Base-by-base conservation (phyloP, 345 rosid species). In the Turritis glabra region DNA sequence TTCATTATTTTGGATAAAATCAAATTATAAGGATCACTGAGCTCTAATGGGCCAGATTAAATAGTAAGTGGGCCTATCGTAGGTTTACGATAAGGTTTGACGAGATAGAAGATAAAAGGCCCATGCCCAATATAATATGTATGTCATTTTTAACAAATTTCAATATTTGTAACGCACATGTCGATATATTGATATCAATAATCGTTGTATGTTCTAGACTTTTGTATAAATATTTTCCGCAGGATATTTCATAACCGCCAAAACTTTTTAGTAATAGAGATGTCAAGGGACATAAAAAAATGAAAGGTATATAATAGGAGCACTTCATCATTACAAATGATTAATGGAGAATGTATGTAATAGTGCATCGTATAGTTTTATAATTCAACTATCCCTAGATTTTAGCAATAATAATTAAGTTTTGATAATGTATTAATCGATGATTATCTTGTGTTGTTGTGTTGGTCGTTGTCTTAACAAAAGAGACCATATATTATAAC, bases 331-430 rank as follows among this genome's bases (percentile, higher is more conserved):
- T 70, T 53, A 33, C 52, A 47, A 54, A 70, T 76, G 59, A 69
- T 76, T 76, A 54, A 33, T 63, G 52, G 52, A 61, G 64, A 62
- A 61, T 61, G 64, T 76, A 38, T 61, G 60, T 54, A 62, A 69
- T 69, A 33, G 37, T 64, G 67, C 46, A 70, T 37, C 35, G 8
- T 69, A 3, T 62, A 25, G 1, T 63, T 69, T 69, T 70, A 64
- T 70, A 63, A 63, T 50, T 64, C 72, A 71, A 71, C 76, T 64
- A 55, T 37, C 72, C 76, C 80, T 77, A 71, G 72, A 71, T 77
- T 77, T 77, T 77, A 71, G 80, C 72, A 64, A 35, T 40, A 29
- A 8, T 56, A 35, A 21, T 37, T 29, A 55, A 70, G 53, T 17
- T 54, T 55, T 55, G n/a, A 23, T 55, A 27, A 33, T 43, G 43